Evolutionary conservation across 2,329 filamentous ascomycete species (phyloP), one percentile per base, ranked within the genome.

Genomic region (Aureobasidium namibiae): DNA sequence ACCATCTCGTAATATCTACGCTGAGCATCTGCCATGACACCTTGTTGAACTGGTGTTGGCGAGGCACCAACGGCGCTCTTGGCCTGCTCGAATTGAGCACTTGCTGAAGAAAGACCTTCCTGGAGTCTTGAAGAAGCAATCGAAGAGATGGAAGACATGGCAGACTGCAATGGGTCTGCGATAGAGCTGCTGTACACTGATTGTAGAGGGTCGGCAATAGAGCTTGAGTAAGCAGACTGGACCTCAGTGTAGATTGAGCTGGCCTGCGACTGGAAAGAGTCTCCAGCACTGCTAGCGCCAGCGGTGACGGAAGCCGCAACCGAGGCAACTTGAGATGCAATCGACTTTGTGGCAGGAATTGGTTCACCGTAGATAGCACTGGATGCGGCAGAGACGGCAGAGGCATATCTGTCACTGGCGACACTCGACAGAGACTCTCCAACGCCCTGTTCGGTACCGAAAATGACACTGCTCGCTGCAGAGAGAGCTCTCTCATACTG

Each of bases 1-100:
- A 94, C 73, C 11, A 86, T 89, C 63, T 90, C 87, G 65, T 90
- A 92, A 72, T 92, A 92, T 60, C 87, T 75, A 79, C 85, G 69
- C 78, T 83, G 69, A 75, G 82, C 74, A 78, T 81, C 77, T 74
- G 86, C 72, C 75, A 86, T 61, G 71, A 80, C 71, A 68, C 77
- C 71, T 66, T 83, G 63, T 73, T 83, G 63, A 70, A 78, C 75
- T 29, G 76, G 75, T 1, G 86, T 84, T 1, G 85, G 81, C 41
- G 85, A 81, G 14, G 84, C 79, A 21, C 85, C 82, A 41, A 87
- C 76, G 29, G 84, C 85, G 57, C 83, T 78, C 70, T 86, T 85
- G n/a, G 85, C 85, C 56, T 77, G 82, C 52, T 85, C 80, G 65
- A 89, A 89, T 61, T 90, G 87, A 36, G 85, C 80, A 56, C 87